Conservation (phyloP, 1,139 yeast species). For the Saccharomycopsis crataegensis region DNA sequence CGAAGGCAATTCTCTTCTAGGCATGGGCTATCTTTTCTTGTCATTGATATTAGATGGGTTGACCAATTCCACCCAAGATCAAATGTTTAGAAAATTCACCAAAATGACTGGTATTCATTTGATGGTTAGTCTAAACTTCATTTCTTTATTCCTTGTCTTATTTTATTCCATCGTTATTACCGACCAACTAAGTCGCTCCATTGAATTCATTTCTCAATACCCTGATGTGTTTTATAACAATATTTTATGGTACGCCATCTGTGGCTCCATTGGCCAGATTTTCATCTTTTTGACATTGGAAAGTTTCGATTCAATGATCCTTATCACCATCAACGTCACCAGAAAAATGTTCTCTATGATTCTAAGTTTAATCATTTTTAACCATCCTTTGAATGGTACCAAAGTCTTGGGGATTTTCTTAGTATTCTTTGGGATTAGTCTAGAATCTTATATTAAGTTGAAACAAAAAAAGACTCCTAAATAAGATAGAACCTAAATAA, state of each 20-base stretch:
- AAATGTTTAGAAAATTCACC: constrained; percentile 44
- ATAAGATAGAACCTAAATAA: neutral
- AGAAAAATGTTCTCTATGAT: constrained; percentile 95
- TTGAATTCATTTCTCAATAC: constrained; percentile 38
- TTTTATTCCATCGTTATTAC: constrained; percentile 33
- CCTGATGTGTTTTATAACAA: constrained; percentile 46
- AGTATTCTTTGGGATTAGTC: constrained; percentile 77
- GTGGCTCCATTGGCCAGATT: constrained; percentile 90
- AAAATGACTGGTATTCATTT: constrained; percentile 69
- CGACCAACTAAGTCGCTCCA: constrained; percentile 43
- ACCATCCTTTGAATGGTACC: constrained; percentile 51
- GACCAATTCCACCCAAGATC: constrained; percentile 90
- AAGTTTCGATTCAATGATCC: constrained; percentile 71
- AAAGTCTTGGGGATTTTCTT: constrained; percentile 77
- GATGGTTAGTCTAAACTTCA: constrained; percentile 72
- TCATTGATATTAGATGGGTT: constrained; percentile 83
- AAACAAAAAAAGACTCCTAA: neutral
- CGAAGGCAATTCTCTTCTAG: constrained; percentile 39
- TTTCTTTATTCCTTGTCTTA: constrained; percentile 37
- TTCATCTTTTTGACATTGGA: constrained; percentile 83
- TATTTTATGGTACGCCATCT: constrained; percentile 57
- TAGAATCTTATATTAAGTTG: constrained; percentile 51
- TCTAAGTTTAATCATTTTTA: constrained; percentile 76
- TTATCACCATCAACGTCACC: constrained; percentile 92
- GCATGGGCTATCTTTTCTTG: constrained; percentile 48